Percentiles rank a stretch among this genome's conserved stretches.
phyloP scores from a whole-genome alignment of 306 rosid genomes.

The Rosa chinensis region DNA sequence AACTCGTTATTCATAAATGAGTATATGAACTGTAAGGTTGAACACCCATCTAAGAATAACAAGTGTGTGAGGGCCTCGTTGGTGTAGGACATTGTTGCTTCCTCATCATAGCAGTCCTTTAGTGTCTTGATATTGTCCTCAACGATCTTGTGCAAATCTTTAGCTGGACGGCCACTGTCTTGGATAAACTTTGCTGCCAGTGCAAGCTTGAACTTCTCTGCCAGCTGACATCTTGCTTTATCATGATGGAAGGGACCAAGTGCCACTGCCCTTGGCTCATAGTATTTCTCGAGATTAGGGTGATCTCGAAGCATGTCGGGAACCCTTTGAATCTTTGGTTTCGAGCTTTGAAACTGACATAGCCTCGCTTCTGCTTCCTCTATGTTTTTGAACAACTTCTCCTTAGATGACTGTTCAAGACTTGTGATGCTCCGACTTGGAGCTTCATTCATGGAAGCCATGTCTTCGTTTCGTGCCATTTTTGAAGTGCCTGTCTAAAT shows the following conservation, averaged over 20 bases:
- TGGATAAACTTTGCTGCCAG: background rate
- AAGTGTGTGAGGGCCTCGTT: constrained; percentile 16
- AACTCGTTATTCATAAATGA: fast-evolving
- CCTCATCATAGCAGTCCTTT: constrained; percentile 10
- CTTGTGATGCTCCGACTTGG: background rate
- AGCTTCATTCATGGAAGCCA: background rate
- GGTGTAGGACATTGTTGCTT: background rate
- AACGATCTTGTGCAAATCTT: background rate
- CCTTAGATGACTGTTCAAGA: background rate
- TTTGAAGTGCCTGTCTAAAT: background rate
- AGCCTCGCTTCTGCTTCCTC: background rate
- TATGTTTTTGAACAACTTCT: background rate
- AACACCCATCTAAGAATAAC: constrained; percentile 5
- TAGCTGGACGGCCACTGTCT: fast-evolving
- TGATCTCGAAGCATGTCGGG: background rate
- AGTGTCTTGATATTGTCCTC: background rate
- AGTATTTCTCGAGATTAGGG: background rate
- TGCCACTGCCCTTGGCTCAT: constrained; percentile 20
- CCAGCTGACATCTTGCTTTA: background rate
- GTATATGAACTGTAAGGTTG: background rate
- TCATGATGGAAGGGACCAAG: constrained; percentile 30
- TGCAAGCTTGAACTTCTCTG: background rate
- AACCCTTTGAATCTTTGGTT: constrained; percentile 19
- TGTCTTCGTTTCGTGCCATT: background rate
- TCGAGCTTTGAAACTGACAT: background rate